phyloP scores from a whole-genome alignment of 441 rosid species.

The Isatis lusitanica region DNA sequence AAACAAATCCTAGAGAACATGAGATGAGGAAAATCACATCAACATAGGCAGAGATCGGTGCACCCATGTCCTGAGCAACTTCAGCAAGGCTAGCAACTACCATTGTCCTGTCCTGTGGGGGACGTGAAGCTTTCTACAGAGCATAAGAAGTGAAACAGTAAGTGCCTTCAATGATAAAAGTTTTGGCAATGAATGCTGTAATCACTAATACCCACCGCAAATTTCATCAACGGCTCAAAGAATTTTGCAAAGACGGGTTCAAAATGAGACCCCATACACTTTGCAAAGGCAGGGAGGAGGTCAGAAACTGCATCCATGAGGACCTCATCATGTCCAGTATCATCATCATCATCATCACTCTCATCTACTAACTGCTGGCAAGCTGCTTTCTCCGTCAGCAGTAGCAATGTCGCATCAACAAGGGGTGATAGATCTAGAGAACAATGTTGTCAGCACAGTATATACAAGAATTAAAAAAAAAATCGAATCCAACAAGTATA shows the following conservation, averaged over 20 bases:
- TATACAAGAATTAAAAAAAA: slow-evolving; percentile 8
- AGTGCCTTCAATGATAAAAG: slow-evolving; percentile 28
- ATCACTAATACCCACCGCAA: slow-evolving; percentile 61
- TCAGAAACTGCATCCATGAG: slow-evolving; percentile 99
- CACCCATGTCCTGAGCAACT: slow-evolving; percentile 97
- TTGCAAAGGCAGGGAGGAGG: slow-evolving; percentile 97
- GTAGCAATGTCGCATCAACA: slow-evolving; percentile 70
- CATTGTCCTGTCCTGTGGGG: slow-evolving; percentile 94
- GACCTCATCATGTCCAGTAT: slow-evolving; percentile 83
- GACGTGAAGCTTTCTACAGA: slow-evolving; percentile 80
- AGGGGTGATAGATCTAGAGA: slow-evolving; percentile 74
- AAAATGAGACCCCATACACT: slow-evolving; percentile 92
- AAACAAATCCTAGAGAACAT: slow-evolving; percentile 15
- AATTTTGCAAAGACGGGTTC: slow-evolving; percentile 80
- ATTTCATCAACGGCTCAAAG: slow-evolving; percentile 95
- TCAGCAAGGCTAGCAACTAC: slow-evolving; percentile 98
- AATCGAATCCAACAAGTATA: slow-evolving; percentile 9
- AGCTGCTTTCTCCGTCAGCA: slow-evolving; percentile 85
- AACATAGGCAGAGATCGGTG: slow-evolving; percentile 79
- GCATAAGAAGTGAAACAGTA: slow-evolving; percentile 33
- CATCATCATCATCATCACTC: slow-evolving; percentile 78
- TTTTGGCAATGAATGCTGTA: neutral
- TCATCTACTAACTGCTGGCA: slow-evolving; percentile 78
- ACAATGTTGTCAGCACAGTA: slow-evolving; percentile 30
- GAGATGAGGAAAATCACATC: slow-evolving; percentile 57